Conservation (phyloP, 768 basidiomycete genomes). For the Collybia mongolica region DNA sequence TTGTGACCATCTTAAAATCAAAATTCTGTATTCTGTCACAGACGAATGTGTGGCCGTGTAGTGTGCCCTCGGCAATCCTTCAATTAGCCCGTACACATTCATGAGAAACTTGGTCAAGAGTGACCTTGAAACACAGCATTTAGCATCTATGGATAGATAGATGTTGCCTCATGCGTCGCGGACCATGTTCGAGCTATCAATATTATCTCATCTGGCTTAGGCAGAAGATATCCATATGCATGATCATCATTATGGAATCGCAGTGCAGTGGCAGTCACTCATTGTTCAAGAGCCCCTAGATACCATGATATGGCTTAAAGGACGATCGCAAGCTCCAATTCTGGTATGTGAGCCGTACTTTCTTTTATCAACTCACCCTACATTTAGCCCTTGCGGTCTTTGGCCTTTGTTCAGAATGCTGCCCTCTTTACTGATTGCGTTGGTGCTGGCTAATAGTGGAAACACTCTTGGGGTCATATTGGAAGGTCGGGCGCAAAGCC, state of each 20-base stretch:
- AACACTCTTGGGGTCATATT: conserved; percentile 9
- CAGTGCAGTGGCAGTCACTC: neutral
- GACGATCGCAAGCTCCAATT: neutral
- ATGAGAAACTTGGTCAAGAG: too few species aligned
- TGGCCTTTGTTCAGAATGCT: neutral
- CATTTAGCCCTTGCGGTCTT: neutral
- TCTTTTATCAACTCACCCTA: neutral
- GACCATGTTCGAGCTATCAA: neutral
- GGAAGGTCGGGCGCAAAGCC: conserved; percentile 3
- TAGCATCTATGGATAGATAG: too few species aligned
- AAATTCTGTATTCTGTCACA: too few species aligned
- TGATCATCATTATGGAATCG: conserved; percentile 4
- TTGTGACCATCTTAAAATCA: too few species aligned
- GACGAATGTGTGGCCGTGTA: too few species aligned
- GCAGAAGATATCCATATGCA: conserved; percentile 8
- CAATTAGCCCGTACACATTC: too few species aligned
- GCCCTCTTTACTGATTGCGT: conserved; percentile 8
- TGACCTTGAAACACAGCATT: too few species aligned
- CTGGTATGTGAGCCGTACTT: neutral
- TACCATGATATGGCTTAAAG: conserved; percentile 5
- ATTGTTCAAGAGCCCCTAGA: neutral
- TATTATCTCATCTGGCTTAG: conserved; percentile 7
- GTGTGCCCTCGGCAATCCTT: too few species aligned
- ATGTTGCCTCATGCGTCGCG: too few species aligned
- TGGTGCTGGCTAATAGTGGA: conserved; percentile 2